Percentiles rank a stretch among this genome's conserved stretches.
These are phyloP conservation scores for Fraxinus velutina DNA, from an alignment of 305 asterid species.

Conservation along the genomic window DNA sequence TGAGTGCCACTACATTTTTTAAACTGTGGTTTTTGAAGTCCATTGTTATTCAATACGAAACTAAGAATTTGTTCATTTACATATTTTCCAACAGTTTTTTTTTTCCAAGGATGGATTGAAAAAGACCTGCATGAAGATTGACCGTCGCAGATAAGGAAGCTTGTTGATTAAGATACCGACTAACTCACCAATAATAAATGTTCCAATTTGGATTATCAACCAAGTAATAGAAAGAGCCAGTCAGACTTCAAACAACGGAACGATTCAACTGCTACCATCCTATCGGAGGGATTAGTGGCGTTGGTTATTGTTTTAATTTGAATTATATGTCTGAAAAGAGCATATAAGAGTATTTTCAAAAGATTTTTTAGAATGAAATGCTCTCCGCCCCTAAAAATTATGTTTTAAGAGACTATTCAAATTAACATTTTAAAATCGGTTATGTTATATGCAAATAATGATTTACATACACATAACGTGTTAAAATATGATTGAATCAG, in stretches of 20 bases:
- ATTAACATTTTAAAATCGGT: too few relatives aligned
- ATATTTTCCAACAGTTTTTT: conserved; percentile 3
- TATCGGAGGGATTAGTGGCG: not conserved
- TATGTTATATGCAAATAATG: too few relatives aligned
- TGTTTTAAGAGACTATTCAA: too few relatives aligned
- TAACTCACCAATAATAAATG: too few relatives aligned
- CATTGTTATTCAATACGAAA: not conserved
- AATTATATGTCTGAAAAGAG: too few relatives aligned
- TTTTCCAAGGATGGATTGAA: not conserved
- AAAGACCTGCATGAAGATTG: not conserved
- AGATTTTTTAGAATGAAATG: too few relatives aligned
- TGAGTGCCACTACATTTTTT: not conserved
- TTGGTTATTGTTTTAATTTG: too few relatives aligned
- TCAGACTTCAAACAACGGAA: not conserved
- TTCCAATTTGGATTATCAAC: not conserved
- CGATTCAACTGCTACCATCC: not conserved
- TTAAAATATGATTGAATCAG: too few relatives aligned
- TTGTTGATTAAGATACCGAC: not conserved
- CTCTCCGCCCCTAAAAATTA: too few relatives aligned
- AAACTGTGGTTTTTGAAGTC: not conserved
- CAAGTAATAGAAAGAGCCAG: not conserved
- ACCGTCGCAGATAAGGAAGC: not conserved
- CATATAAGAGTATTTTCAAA: too few relatives aligned
- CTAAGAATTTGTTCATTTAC: not conserved
- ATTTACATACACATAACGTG: too few relatives aligned